Evolutionary conservation across 164 flowering plant genomes (phyloP).

Genomic region (Chloranthus sessilifolius): DNA sequence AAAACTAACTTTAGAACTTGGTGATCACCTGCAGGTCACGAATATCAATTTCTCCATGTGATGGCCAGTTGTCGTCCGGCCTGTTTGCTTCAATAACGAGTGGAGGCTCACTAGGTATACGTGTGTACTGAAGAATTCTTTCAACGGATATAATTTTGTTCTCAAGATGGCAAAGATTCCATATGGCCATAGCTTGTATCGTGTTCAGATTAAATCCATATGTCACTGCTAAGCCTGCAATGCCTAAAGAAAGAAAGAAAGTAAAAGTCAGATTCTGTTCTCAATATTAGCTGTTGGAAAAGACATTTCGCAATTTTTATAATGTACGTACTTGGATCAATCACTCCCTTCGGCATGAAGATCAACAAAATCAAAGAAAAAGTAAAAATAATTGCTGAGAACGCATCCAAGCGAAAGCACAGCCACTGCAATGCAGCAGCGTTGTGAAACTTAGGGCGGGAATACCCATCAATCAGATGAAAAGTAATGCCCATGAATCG

Average conservation of each 20-base stretch:
- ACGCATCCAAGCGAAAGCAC: conserved; percentile 36
- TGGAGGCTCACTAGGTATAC: conserved; percentile 26
- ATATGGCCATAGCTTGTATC: conserved; percentile 27
- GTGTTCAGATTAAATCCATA: conserved; percentile 43
- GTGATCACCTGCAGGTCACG: conserved; percentile 16
- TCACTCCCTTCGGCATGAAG: conserved; percentile 30
- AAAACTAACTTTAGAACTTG: no score
- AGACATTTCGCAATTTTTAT: no score
- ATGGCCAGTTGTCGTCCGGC: conserved; percentile 21
- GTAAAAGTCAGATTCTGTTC: conserved; percentile 6
- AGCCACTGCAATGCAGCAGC: conserved; percentile 40
- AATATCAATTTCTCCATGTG: conserved; percentile 21
- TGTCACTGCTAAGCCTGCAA: conserved; percentile 49
- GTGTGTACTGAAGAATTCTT: conserved; percentile 26
- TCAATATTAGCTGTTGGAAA: no score
- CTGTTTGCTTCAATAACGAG: conserved; percentile 19
- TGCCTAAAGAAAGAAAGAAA: conserved; percentile 18
- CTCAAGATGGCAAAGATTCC: conserved; percentile 41
- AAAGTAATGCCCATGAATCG: conserved; percentile 30
- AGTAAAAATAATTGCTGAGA: conserved; percentile 33
- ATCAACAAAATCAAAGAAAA: conserved; percentile 31
- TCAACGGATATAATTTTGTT: conserved; percentile 45
- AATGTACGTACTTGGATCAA: conserved; percentile 33
- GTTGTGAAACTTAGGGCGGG: conserved; percentile 28
- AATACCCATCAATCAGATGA: conserved; percentile 22